These are phyloP conservation scores for Magnaporthiopsis rhizophila DNA, from an alignment of 2,329 filamentous ascomycete genomes.

Conservation along the genomic window DNA sequence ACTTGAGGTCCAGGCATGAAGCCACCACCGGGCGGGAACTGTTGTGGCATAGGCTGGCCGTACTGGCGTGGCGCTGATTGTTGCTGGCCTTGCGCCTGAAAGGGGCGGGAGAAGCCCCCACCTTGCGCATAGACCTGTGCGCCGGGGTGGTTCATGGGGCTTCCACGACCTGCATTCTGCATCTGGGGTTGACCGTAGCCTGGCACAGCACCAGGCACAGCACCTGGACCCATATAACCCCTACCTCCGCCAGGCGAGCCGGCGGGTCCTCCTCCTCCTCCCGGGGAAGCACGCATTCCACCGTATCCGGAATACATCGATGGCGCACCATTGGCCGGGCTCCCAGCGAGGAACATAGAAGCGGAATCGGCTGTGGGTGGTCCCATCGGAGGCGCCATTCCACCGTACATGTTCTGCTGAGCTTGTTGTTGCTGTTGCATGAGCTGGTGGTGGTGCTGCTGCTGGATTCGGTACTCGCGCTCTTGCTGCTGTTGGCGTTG, in stretches of 20 bases:
- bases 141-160: neutral
- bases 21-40: slow-evolving; percentile 12
- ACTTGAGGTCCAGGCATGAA: slow-evolving; percentile 17
- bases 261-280: neutral
- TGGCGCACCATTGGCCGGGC: slow-evolving; percentile 11
- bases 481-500: slow-evolving; percentile 43
- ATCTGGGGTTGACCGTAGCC: slow-evolving; percentile 15
- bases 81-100: slow-evolving; percentile 8
- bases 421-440: slow-evolving; percentile 22
- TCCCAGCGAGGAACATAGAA: neutral
- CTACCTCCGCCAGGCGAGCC: slow-evolving; percentile 11
- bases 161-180: slow-evolving; percentile 11
- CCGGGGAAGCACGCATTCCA: slow-evolving; percentile 10
- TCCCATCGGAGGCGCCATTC: slow-evolving; percentile 16
- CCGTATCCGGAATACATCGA: slow-evolving; percentile 17
- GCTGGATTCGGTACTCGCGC: slow-evolving; percentile 23
- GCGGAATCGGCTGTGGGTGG: slow-evolving; percentile 13
- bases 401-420: slow-evolving; percentile 20
- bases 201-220: slow-evolving; percentile 5
- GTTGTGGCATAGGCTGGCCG: slow-evolving; percentile 12
- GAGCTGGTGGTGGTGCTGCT: slow-evolving; percentile 23
- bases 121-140: slow-evolving; percentile 10
- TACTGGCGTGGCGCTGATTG: neutral
- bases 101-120: slow-evolving; percentile 8
- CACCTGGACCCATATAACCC: slow-evolving; percentile 13